Percentiles rank a stretch among this genome's conserved stretches.
Conservation (phyloP, 805 yeast species). For the Teunomyces tritomae region DNA sequence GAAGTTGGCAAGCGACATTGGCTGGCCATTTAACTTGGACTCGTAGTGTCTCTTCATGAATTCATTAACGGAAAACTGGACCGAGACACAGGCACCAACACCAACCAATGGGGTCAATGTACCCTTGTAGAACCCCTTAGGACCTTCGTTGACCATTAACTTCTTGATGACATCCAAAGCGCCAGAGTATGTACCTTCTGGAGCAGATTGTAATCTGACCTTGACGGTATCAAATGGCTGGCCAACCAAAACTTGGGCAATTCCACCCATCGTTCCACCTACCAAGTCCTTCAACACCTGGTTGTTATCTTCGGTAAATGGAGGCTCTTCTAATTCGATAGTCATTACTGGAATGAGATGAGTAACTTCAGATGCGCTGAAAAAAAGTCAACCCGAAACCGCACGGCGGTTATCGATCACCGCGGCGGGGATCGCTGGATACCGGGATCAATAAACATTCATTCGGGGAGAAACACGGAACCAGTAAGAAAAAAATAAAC, state of each 20-base stretch:
- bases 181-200: constrained; percentile 69
- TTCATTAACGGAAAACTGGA: constrained; percentile 94
- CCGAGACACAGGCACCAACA: constrained; percentile 95
- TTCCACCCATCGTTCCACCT: constrained; percentile 94
- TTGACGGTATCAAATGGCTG: constrained; percentile 96
- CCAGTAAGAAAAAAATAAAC: background rate
- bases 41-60: constrained; percentile 81
- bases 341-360: constrained; percentile 24
- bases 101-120: constrained; percentile 47
- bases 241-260: constrained; percentile 92
- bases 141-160: constrained; percentile 49
- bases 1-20: constrained; percentile 60
- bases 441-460: background rate
- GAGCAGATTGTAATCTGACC: constrained; percentile 86
- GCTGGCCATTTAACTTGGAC: constrained; percentile 41
- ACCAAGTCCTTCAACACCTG: constrained; percentile 72
- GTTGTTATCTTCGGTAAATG: constrained; percentile 26
- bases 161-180: constrained; percentile 75
- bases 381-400: background rate
- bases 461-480: background rate
- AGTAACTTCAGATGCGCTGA: background rate
- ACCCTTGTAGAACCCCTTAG: constrained; percentile 43
- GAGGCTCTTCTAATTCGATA: constrained; percentile 45
- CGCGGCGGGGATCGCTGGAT: background rate
- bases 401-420: constrained; percentile 1